Percentiles rank a stretch among this genome's conserved stretches.
Evolutionary conservation across 2,329 filamentous ascomycete genomes (phyloP).

Genomic region (Claviceps citrina): DNA sequence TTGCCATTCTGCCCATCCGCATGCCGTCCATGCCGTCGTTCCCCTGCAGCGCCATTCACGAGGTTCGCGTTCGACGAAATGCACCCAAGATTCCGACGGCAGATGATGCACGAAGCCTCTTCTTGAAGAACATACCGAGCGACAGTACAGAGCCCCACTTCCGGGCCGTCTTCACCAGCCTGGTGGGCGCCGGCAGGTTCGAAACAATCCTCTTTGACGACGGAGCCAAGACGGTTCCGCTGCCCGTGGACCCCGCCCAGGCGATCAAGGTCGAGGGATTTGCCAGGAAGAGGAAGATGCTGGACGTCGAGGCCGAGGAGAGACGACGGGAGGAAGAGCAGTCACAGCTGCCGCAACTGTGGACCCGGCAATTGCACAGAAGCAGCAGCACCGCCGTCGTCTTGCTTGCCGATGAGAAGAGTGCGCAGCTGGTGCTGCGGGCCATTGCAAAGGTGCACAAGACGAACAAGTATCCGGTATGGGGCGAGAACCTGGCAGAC

Average conservation of each 20-base stretch:
- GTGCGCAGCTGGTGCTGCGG: conserved; percentile 61
- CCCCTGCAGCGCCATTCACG: conserved; percentile 51
- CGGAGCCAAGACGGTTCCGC: conserved; percentile 28
- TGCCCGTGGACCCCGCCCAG: conserved; percentile 34
- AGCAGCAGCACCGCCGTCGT: conserved; percentile 71
- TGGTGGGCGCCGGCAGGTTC: conserved; percentile 64
- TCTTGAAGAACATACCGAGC: conserved; percentile 76
- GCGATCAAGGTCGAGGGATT: conserved; percentile 21
- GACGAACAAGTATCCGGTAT: conserved; percentile 46
- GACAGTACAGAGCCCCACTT: conserved; percentile 70
- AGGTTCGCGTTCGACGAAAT: conserved; percentile 75
- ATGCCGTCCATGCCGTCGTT: conserved; percentile 50
- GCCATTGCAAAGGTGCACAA: conserved; percentile 49
- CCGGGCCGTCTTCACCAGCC: conserved; percentile 55
- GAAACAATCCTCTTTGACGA: conserved; percentile 64
- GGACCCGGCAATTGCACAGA: conserved; percentile 53
- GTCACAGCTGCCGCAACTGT: conserved; percentile 51
- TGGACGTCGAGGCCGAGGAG: conserved; percentile 39
- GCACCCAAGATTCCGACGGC: conserved; percentile 60
- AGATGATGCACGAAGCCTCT: conserved; percentile 65
- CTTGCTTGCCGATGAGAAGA: conserved; percentile 68
- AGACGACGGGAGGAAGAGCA: conserved; percentile 40
- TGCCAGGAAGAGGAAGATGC: conserved; percentile 26
- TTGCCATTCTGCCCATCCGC: conserved; percentile 52
- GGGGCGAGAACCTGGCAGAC: conserved; percentile 48